Conservation (phyloP, 371 early-diverging fungal genomes). For the Rhizomucor miehei region DNA sequence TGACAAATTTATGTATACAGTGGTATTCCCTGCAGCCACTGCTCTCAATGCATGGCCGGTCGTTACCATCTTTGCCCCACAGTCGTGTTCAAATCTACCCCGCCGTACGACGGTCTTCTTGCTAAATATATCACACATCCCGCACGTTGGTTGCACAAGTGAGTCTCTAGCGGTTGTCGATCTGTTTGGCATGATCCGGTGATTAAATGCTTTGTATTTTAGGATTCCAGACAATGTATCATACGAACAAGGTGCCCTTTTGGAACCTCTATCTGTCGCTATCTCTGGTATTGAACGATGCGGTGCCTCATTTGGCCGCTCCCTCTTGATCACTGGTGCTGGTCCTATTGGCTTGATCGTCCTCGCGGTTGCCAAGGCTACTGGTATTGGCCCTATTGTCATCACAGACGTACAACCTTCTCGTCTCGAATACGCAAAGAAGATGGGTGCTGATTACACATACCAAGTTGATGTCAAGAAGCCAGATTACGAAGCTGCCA, state of each 20-base stretch:
- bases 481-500: constrained; percentile 17
- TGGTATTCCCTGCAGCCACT: constrained; percentile 45
- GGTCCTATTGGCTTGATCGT: constrained; percentile 46
- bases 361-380: constrained; percentile 38
- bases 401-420: constrained; percentile 41
- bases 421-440: constrained; percentile 35
- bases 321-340: constrained; percentile 40
- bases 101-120: constrained; percentile 39
- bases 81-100: constrained; percentile 43
- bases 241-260: constrained; percentile 43
- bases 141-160: constrained; percentile 43
- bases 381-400: constrained; percentile 35
- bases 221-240: constrained; percentile 36
- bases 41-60: constrained; percentile 45
- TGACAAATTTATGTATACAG: constrained; percentile 11
- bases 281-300: constrained; percentile 41
- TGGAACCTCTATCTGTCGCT: constrained; percentile 46
- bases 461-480: constrained; percentile 33
- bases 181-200: neutral
- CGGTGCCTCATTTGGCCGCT: constrained; percentile 34
- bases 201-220: neutral
- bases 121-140: constrained; percentile 47
- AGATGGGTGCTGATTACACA: constrained; percentile 36
- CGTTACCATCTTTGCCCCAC: constrained; percentile 47
- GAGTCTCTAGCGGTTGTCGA: neutral